A percentile compares a stretch with the other conserved stretches of the same genome.
phyloP scores from a whole-genome alignment of 164 flowering plant species.

The Aristolochia fimbriata region DNA sequence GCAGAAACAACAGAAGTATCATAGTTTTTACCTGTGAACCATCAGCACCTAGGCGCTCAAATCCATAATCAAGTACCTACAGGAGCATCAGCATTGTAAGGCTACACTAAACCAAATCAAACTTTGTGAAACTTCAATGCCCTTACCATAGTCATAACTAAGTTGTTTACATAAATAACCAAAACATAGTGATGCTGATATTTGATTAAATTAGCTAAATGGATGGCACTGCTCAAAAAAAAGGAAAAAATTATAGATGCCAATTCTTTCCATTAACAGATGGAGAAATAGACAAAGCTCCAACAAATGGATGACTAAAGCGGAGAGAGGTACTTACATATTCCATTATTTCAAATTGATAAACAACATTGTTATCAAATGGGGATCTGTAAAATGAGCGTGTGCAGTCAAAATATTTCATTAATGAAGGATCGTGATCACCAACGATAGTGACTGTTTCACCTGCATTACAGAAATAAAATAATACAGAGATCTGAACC shows the following conservation, averaged over 20 bases:
- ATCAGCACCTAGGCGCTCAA: conserved; percentile 83
- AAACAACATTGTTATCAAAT: conserved; percentile 87
- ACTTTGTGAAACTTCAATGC: neutral
- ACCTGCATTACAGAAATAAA: conserved; percentile 35
- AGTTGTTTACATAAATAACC: neutral
- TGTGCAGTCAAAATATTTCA: conserved; percentile 94
- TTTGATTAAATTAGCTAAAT: neutral
- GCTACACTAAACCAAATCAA: neutral
- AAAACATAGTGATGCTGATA: neutral
- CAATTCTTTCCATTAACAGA: neutral
- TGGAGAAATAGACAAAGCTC: neutral
- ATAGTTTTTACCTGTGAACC: conserved; percentile 51
- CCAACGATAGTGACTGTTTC: conserved; percentile 95
- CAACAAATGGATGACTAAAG: neutral
- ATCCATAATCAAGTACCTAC: conserved; percentile 86
- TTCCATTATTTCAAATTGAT: conserved; percentile 97
- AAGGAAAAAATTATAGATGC: neutral
- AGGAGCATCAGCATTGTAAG: conserved; percentile 6
- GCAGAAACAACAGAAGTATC: neutral
- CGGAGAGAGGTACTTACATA: conserved; percentile 43
- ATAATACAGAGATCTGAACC: conserved; percentile 3
- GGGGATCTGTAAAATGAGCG: conserved; percentile 91
- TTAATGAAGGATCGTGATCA: conserved; percentile 73
- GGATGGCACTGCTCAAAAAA: neutral
- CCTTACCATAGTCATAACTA: neutral